Evolutionary conservation across 2,329 filamentous ascomycete genomes (phyloP).

Genomic region (Aspergillus fijiensis): DNA sequence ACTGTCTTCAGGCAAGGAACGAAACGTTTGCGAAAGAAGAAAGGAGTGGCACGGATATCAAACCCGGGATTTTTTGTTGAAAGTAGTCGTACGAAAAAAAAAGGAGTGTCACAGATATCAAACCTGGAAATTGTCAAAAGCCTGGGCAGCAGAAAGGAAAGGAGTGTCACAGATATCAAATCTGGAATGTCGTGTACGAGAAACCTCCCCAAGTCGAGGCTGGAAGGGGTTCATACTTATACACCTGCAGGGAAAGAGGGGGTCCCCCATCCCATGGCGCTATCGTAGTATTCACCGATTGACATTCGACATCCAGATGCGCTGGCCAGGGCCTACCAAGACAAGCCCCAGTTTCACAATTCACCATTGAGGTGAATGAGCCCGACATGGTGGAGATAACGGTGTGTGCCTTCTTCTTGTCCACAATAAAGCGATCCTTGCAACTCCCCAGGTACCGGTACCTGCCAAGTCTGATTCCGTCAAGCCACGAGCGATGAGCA

Average conservation of each 20-base stretch:
- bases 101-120: neutral
- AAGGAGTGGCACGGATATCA: neutral
- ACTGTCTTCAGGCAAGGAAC: neutral
- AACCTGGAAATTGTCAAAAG: neutral
- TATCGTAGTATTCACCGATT: neutral
- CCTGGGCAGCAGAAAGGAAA: neutral
- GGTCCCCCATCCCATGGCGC: neutral
- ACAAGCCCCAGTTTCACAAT: neutral
- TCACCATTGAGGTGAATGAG: neutral
- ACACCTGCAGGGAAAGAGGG: neutral
- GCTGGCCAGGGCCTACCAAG: neutral
- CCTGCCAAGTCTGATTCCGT: neutral
- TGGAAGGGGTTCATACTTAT: neutral
- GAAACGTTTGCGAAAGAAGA: neutral
- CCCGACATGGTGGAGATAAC: neutral
- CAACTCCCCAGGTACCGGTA: neutral
- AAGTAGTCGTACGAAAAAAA: neutral
- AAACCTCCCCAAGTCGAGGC: neutral
- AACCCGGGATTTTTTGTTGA: neutral
- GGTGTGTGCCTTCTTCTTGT: neutral
- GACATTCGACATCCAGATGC: neutral
- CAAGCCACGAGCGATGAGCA: neutral
- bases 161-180: neutral
- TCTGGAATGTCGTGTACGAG: neutral
- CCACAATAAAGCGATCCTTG: neutral